Evolutionary conservation across 208 protist genomes (phyloP).

Genomic region (Crithidia brevicula): DNA sequence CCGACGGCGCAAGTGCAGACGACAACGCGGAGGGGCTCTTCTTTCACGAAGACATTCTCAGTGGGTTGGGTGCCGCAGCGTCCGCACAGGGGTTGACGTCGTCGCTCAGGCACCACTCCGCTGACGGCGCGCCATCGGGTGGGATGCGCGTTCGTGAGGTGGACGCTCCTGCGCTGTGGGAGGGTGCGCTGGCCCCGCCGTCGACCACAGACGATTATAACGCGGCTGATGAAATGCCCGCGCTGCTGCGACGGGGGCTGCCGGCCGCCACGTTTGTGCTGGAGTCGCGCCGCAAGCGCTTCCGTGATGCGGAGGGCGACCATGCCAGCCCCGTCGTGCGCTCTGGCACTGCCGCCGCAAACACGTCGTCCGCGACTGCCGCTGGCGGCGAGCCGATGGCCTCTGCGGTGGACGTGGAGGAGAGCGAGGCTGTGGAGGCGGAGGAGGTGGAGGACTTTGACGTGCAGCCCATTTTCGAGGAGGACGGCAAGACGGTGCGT

Average conservation of each 20-base stretch:
- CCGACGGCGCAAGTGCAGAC: constrained; percentile 19
- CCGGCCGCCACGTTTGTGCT: constrained; percentile 27
- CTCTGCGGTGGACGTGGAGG: not conserved
- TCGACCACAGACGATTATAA: too few species aligned
- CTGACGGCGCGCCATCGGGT: not conserved
- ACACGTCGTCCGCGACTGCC: not conserved
- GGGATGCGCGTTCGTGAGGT: constrained; percentile 39
- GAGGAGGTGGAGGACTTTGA: constrained; percentile 38
- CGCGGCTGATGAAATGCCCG: constrained; percentile 4
- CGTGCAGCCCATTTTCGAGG: constrained; percentile 46
- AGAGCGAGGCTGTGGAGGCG: not conserved
- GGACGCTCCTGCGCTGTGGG: constrained; percentile 36
- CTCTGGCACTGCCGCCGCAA: not conserved
- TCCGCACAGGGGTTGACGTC: constrained; percentile 14
- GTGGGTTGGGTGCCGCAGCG: constrained; percentile 10
- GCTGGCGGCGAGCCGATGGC: not conserved
- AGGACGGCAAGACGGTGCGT: constrained; percentile 47
- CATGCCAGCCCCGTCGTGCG: not conserved
- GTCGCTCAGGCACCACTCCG: not conserved
- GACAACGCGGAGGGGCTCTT: not conserved
- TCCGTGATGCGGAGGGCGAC: constrained; percentile 11
- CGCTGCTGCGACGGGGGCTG: constrained; percentile 25
- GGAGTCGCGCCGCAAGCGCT: constrained; percentile 32
- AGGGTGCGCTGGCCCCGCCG: constrained; percentile 5
- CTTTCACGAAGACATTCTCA: constrained; percentile 39